Evolutionary conservation across 139 green algal genomes (phyloP).

Genomic region (Picochlorum sp.): DNA sequence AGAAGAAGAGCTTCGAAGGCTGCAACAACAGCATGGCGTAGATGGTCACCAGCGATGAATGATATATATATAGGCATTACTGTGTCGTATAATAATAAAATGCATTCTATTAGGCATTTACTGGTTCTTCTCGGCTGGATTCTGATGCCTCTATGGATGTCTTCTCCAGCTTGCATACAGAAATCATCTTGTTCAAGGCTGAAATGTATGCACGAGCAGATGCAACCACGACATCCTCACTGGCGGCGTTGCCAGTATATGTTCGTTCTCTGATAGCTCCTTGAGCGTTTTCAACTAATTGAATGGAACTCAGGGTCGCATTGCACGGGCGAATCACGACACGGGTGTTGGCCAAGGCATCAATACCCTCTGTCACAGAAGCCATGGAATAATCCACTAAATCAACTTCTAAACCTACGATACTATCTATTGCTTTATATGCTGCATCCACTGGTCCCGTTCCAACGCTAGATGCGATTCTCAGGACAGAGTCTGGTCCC

Average conservation of each 20-base stretch:
- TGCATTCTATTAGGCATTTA: not conserved
- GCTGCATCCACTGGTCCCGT: conserved; percentile 89
- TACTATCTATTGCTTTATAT: conserved; percentile 87
- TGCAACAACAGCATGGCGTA: conserved; percentile 87
- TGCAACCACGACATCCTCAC: conserved; percentile 93
- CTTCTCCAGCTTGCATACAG: conserved; percentile 13
- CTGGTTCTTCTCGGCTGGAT: not conserved
- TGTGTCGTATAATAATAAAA: not conserved
- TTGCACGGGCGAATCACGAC: conserved; percentile 62
- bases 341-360: conserved; percentile 79
- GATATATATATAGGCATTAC: no score
- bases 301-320: conserved; percentile 14
- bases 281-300: conserved; percentile 35
- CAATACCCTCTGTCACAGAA: conserved; percentile 89
- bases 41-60: conserved; percentile 70
- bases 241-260: conserved; percentile 72
- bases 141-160: not conserved
- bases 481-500: conserved; percentile 75
- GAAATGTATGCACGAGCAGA: conserved; percentile 80
- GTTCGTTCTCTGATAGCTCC: conserved; percentile 40
- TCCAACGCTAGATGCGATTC: conserved; percentile 63
- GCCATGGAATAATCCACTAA: conserved; percentile 84
- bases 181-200: conserved; percentile 96
- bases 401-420: conserved; percentile 62
- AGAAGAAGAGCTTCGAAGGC: conserved; percentile 73